Conservation (phyloP, 2,329 filamentous ascomycete species). For the Colletotrichum liriopes region DNA sequence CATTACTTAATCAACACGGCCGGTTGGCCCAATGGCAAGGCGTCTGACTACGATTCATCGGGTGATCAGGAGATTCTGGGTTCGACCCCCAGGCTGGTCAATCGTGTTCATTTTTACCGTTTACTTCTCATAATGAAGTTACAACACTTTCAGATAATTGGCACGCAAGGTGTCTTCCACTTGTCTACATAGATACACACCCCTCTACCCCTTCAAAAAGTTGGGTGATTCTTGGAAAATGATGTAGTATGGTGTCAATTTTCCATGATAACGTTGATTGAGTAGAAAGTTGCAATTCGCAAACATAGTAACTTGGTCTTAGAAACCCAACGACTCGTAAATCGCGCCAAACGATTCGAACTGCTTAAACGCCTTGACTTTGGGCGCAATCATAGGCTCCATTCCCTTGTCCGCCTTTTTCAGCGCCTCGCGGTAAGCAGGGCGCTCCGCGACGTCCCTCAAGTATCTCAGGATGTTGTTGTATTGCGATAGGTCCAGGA, state of each 20-base stretch:
- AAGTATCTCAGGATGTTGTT: conserved; percentile 63
- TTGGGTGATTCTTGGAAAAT: not conserved
- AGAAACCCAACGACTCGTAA: conserved; percentile 7
- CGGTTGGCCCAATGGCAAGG: conserved; percentile 58
- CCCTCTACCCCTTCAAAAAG: no score
- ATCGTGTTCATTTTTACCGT: not conserved
- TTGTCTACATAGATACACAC: not conserved
- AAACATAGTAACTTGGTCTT: no score
- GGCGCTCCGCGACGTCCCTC: conserved; percentile 58
- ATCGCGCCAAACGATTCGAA: conserved; percentile 18
- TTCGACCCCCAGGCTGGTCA: conserved; percentile 43
- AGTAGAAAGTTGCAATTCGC: not conserved
- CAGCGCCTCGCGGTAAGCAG: conserved; percentile 64
- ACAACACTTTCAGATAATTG: no score
- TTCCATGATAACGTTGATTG: not conserved
- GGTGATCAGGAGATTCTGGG: conserved; percentile 41
- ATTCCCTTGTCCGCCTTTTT: conserved; percentile 65
- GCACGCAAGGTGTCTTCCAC: not conserved
- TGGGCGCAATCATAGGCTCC: conserved; percentile 46
- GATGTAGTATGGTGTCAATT: not conserved
- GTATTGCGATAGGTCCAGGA: conserved; percentile 58
- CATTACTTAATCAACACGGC: not conserved
- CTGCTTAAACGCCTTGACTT: conserved; percentile 30
- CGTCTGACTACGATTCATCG: conserved; percentile 57
- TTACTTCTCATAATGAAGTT: not conserved